Evolutionary conservation across 176 grass and related monocot species (phyloP).

Genomic region (Hordeum marinum): DNA sequence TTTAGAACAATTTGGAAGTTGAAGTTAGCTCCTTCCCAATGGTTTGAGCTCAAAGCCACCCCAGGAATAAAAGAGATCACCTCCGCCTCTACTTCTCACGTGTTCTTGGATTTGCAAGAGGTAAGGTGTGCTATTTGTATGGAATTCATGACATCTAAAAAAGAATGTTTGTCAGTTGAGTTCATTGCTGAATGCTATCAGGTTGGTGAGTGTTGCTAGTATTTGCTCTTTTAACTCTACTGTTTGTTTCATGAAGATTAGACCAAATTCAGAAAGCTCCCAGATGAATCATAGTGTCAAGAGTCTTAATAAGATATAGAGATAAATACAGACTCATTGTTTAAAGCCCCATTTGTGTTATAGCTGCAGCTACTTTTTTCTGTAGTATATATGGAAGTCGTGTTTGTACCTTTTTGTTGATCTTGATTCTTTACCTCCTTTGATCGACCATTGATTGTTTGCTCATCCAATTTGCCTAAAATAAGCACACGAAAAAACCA

Average conservation of each 20-base stretch:
- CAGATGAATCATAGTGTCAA: not conserved
- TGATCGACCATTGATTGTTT: not conserved
- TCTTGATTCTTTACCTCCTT: not conserved
- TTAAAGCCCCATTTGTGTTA: not conserved
- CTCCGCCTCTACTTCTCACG: no score
- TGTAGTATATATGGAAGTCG: not conserved
- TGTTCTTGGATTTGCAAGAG: not conserved
- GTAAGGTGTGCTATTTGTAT: not conserved
- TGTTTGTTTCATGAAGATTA: no score
- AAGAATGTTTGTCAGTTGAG: not conserved
- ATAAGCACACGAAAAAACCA: not conserved
- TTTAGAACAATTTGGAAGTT: no score
- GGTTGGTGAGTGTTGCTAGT: not conserved
- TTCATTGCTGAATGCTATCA: not conserved
- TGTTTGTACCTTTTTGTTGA: not conserved
- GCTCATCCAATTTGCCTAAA: not conserved
- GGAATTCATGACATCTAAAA: not conserved
- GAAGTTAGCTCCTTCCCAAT: no score
- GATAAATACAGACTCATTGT: not conserved
- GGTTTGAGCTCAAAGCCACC: no score
- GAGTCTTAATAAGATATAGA: not conserved
- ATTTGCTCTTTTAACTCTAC: not conserved
- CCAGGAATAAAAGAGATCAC: no score
- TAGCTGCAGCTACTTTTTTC: not conserved
- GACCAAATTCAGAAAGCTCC: no score